A percentile compares a stretch with the other conserved stretches of the same genome.
Conservation (phyloP, 768 basidiomycete genomes). For the Mycena latifolia region DNA sequence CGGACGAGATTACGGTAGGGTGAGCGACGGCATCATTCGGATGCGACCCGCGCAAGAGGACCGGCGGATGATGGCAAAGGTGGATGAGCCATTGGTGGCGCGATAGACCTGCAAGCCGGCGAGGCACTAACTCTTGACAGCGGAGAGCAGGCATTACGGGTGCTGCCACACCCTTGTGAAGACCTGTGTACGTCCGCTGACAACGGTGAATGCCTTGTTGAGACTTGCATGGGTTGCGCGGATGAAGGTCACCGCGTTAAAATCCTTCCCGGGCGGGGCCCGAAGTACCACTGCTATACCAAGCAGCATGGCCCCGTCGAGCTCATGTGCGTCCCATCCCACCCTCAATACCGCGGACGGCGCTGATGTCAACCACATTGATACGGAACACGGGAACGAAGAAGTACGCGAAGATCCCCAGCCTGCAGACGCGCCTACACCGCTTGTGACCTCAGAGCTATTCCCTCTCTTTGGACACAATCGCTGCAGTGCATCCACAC, state of each 20-base stretch:
- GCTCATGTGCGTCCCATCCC: slow-evolving; percentile 1
- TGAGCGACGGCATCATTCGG: background rate
- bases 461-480: too few species aligned
- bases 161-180: slow-evolving; percentile 20
- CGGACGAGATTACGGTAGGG: slow-evolving; percentile 5
- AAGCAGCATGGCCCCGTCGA: slow-evolving; percentile 19
- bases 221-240: slow-evolving; percentile 10
- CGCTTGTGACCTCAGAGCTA: too few species aligned
- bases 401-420: too few species aligned
- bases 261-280: slow-evolving; percentile 21
- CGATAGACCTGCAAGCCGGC: too few species aligned
- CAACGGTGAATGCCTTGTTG: background rate
- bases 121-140: too few species aligned
- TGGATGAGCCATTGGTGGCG: too few species aligned
- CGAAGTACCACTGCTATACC: slow-evolving; percentile 19
- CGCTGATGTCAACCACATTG: too few species aligned
- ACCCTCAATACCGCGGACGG: background rate
- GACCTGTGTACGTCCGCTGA: slow-evolving; percentile 22
- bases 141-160: slow-evolving; percentile 5
- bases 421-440: too few species aligned
- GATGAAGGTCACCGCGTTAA: slow-evolving; percentile 17
- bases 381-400: too few species aligned
- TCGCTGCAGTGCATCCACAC: too few species aligned
- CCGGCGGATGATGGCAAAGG: too few species aligned
- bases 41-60: too few species aligned